Conservation (phyloP, 306 rosid species). For the Cicer judaicum region DNA sequence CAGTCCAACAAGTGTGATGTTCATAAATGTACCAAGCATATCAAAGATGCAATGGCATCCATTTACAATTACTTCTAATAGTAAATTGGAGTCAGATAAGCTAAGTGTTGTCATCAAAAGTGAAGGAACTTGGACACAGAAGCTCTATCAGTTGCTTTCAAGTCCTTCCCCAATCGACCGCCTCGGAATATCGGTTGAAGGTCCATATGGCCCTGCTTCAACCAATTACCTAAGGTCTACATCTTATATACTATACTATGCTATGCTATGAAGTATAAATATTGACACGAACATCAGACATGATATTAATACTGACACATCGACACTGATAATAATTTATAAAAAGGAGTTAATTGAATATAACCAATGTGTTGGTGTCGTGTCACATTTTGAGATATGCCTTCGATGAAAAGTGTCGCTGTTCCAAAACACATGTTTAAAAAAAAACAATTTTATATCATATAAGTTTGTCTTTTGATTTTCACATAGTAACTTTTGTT, state of each 20-base stretch:
- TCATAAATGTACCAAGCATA: conserved; percentile 73
- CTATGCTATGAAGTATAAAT: too few species aligned
- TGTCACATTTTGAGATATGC: too few species aligned
- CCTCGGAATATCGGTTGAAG: conserved; percentile 70
- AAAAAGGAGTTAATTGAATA: too few species aligned
- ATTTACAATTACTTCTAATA: conserved; percentile 70
- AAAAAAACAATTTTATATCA: too few species aligned
- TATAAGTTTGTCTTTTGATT: background rate
- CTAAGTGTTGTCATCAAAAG: conserved; percentile 70
- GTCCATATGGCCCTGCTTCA: conserved; percentile 78
- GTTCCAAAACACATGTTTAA: too few species aligned
- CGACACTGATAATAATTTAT: too few species aligned
- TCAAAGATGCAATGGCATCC: conserved; percentile 98
- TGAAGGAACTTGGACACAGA: conserved; percentile 74
- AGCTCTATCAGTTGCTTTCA: conserved; percentile 66
- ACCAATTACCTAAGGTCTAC: conserved; percentile 61
- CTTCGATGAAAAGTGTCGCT: too few species aligned
- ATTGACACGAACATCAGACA: too few species aligned
- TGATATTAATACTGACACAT: too few species aligned
- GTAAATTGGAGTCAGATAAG: conserved; percentile 66
- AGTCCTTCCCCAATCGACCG: conserved; percentile 53
- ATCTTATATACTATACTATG: background rate
- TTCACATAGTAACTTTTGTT: background rate
- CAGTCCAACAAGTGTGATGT: conserved; percentile 70
- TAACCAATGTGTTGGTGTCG: too few species aligned